A percentile compares a stretch with the other conserved stretches of the same genome.
phyloP scores from a whole-genome alignment of 805 yeast genomes.

The Metschnikowia continentalis region DNA sequence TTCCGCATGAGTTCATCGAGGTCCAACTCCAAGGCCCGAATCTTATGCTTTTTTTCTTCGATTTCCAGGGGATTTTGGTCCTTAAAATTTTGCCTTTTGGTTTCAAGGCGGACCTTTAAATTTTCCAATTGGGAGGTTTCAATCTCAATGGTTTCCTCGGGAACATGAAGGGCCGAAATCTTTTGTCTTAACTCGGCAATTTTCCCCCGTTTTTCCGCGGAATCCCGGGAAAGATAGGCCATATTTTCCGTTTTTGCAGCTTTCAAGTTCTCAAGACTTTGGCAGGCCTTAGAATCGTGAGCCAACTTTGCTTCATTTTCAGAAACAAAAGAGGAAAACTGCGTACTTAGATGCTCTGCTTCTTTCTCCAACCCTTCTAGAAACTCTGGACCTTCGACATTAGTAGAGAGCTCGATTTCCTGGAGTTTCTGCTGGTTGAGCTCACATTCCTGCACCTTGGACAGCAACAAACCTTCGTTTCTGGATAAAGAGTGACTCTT shows the following conservation, averaged over 20 bases:
- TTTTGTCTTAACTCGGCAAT: slow-evolving; percentile 14
- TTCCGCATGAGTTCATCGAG: slow-evolving; percentile 52
- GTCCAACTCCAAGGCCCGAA: slow-evolving; percentile 23
- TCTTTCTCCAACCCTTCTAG: background rate
- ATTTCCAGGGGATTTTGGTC: slow-evolving; percentile 32
- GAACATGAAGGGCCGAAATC: slow-evolving; percentile 34
- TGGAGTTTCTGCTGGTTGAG: slow-evolving; percentile 11
- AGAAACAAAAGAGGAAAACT: background rate
- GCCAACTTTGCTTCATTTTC: background rate
- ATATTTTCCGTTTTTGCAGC: slow-evolving; percentile 37
- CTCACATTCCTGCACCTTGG: slow-evolving; percentile 36
- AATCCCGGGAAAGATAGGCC: slow-evolving; percentile 27
- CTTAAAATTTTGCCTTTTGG: slow-evolving; percentile 20
- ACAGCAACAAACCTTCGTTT: slow-evolving; percentile 48
- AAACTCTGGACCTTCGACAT: background rate
- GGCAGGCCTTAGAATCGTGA: background rate
- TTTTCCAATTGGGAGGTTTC: slow-evolving; percentile 41
- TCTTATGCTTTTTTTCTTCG: slow-evolving; percentile 33
- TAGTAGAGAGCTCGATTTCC: background rate
- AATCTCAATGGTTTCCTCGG: slow-evolving; percentile 45
- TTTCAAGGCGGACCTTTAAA: slow-evolving; percentile 32
- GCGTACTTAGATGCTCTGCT: background rate
- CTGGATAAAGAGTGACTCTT: slow-evolving; percentile 35
- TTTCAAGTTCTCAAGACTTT: background rate
- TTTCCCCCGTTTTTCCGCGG: background rate